phyloP scores from a whole-genome alignment of 2,329 filamentous ascomycete species.

The Rutstroemia sp. region DNA sequence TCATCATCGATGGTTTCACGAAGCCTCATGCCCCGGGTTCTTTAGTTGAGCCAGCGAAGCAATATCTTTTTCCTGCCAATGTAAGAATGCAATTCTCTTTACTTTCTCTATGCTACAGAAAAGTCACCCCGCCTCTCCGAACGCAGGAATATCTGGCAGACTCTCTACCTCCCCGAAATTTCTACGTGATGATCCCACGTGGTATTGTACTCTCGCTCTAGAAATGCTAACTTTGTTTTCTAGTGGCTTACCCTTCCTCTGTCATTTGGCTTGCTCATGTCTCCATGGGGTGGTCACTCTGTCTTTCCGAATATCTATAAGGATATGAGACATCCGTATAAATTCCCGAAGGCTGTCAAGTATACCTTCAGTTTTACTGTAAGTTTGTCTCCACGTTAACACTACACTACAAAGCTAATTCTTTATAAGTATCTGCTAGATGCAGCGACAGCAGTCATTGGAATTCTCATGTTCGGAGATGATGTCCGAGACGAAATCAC shows the following conservation, averaged over 20 bases:
- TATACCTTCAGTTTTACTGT: slow-evolving; percentile 81
- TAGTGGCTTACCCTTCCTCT: slow-evolving; percentile 73
- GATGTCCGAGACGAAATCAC: slow-evolving; percentile 81
- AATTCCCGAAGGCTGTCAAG: slow-evolving; percentile 63
- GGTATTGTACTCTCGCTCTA: neutral
- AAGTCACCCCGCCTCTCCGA: neutral
- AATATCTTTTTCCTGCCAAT: slow-evolving; percentile 75
- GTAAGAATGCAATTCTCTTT: neutral
- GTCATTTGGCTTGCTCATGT: slow-evolving; percentile 86
- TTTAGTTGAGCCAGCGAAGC: slow-evolving; percentile 69
- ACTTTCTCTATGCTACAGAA: neutral
- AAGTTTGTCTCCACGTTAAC: slow-evolving; percentile 29
- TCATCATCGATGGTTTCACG: slow-evolving; percentile 78
- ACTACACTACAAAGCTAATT: neutral
- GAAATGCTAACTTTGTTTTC: neutral
- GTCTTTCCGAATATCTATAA: slow-evolving; percentile 82
- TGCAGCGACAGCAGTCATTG: slow-evolving; percentile 70
- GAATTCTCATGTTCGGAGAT: slow-evolving; percentile 83
- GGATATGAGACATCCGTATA: slow-evolving; percentile 67
- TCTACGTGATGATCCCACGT: too few species aligned
- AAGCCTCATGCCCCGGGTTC: slow-evolving; percentile 77
- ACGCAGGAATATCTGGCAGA: too few species aligned
- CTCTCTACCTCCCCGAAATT: too few species aligned
- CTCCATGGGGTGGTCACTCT: slow-evolving; percentile 55
- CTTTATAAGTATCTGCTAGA: slow-evolving; percentile 63